Percentiles rank a stretch among this genome's conserved stretches.
Evolutionary conservation across 2,329 filamentous ascomycete species (phyloP).

Genomic region (Ceratocystiopsis brevicomis): DNA sequence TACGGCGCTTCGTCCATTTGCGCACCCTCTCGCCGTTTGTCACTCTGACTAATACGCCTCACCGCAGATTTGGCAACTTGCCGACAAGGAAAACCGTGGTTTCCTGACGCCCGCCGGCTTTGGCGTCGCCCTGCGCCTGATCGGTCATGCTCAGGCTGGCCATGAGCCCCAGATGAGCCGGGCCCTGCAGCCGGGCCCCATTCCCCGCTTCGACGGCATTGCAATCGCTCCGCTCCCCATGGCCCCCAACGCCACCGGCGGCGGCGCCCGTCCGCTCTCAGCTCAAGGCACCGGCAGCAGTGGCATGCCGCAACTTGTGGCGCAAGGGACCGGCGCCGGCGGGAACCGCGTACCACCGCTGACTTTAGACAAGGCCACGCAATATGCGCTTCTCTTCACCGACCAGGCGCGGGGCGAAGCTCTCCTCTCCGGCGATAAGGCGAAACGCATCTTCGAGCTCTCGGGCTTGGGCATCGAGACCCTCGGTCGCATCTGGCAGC

Average conservation of each 20-base stretch:
- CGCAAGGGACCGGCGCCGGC: slow-evolving; percentile 25
- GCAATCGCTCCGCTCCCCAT: slow-evolving; percentile 8
- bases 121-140: slow-evolving; percentile 78
- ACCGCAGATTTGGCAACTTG: slow-evolving; percentile 89
- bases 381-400: slow-evolving; percentile 82
- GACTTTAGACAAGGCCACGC: slow-evolving; percentile 69
- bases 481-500: slow-evolving; percentile 86
- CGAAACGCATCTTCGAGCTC: slow-evolving; percentile 89
- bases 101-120: slow-evolving; percentile 87
- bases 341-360: slow-evolving; percentile 64
- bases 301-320: slow-evolving; percentile 5
- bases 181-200: slow-evolving; percentile 67
- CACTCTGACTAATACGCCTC: not conserved
- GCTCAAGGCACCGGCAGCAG: slow-evolving; percentile 39
- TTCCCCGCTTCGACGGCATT: slow-evolving; percentile 81
- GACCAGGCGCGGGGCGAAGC: slow-evolving; percentile 59
- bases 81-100: slow-evolving; percentile 88
- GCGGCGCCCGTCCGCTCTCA: slow-evolving; percentile 19
- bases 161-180: slow-evolving; percentile 64
- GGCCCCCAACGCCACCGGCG: slow-evolving; percentile 11
- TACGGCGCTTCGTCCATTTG: not conserved
- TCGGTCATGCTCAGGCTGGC: slow-evolving; percentile 85
- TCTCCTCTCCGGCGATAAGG: slow-evolving; percentile 64
- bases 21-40: no score
- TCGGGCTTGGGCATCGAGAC: slow-evolving; percentile 77